These are phyloP conservation scores for Fusarium pilosicola DNA, from an alignment of 2,329 filamentous ascomycete genomes.

Conservation along the genomic window DNA sequence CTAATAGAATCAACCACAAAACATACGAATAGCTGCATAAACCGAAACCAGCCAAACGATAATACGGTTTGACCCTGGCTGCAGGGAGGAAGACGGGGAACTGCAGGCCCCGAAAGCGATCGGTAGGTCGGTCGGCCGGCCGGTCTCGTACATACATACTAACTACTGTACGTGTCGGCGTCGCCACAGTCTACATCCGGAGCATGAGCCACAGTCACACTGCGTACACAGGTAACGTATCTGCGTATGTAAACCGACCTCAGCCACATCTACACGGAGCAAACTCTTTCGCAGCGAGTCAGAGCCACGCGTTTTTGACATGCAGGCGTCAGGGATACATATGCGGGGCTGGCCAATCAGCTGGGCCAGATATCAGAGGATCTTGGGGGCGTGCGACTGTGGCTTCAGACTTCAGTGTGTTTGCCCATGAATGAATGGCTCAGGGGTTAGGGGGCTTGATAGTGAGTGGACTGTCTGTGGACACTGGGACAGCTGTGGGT, in stretches of 20 bases:
- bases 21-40: slow-evolving; percentile 18
- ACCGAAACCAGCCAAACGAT: slow-evolving; percentile 19
- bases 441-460: slow-evolving; percentile 27
- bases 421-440: slow-evolving; percentile 28
- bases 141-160: neutral
- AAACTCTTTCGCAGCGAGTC: slow-evolving; percentile 28
- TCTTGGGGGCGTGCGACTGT: slow-evolving; percentile 21
- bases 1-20: neutral
- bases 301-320: slow-evolving; percentile 37
- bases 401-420: slow-evolving; percentile 15
- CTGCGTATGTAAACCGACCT: neutral
- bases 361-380: neutral
- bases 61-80: slow-evolving; percentile 1
- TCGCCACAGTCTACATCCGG: slow-evolving; percentile 28
- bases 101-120: slow-evolving; percentile 14
- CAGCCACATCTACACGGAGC: slow-evolving; percentile 26
- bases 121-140: neutral
- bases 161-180: slow-evolving; percentile 15
- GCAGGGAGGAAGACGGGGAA: neutral
- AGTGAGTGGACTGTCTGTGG: neutral
- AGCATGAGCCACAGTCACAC: slow-evolving; percentile 16
- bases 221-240: neutral
- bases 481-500: neutral
- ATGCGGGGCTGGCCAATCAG: slow-evolving; percentile 35
- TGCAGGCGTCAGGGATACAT: slow-evolving; percentile 35